Evolutionary conservation across 352 stramenopile genomes (phyloP).

Genomic region (Hyaloperonospora brassicae): DNA sequence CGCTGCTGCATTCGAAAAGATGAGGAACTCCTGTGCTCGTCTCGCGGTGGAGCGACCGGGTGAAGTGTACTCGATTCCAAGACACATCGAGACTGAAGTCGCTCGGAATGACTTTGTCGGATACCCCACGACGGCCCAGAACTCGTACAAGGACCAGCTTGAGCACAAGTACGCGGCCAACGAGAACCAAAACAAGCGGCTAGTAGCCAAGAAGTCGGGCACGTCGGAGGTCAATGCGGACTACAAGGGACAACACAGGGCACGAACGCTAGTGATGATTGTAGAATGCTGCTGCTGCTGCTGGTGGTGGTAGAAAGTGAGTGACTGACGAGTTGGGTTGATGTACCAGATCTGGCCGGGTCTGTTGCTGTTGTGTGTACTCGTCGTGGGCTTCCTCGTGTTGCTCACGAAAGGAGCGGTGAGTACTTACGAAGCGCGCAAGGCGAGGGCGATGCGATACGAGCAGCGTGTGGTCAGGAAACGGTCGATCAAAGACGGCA

Average conservation of each 20-base stretch:
- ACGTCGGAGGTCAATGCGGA: constrained; percentile 21
- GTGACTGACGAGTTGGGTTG: not conserved
- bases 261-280: constrained; percentile 11
- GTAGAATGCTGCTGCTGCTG: not conserved
- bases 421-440: constrained; percentile 22
- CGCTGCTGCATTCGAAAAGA: not conserved
- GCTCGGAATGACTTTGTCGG: constrained; percentile 6
- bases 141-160: constrained; percentile 24
- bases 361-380: constrained; percentile 38
- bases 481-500: constrained; percentile 43
- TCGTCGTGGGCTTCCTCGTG: constrained; percentile 25
- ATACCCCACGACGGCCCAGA: constrained; percentile 17
- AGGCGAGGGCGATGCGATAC: constrained; percentile 23
- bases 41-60: constrained; percentile 14
- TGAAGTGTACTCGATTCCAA: constrained; percentile 14
- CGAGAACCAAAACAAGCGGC: constrained; percentile 17
- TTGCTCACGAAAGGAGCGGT: constrained; percentile 34
- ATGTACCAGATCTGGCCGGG: constrained; percentile 49
- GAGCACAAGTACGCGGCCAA: constrained; percentile 9
- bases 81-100: constrained; percentile 20
- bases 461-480: constrained; percentile 28
- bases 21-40: constrained; percentile 16
- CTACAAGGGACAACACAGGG: constrained; percentile 40
- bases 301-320: constrained; percentile 9
- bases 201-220: constrained; percentile 29